Conservation (phyloP, 2,329 filamentous ascomycete genomes). For the Emericellopsis atlantica region DNA sequence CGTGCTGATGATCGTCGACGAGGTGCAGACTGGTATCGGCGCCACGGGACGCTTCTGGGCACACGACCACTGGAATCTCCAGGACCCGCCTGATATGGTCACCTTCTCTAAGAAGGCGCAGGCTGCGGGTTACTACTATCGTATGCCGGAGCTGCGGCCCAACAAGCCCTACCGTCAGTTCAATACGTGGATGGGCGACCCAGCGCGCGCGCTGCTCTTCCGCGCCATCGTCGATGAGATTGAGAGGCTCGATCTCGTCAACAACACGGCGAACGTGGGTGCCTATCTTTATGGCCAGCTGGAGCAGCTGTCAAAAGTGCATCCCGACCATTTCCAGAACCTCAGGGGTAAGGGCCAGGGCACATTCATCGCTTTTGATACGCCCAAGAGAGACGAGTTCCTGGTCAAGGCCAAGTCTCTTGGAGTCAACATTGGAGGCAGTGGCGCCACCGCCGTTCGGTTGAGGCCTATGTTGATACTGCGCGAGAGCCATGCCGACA, state of each 20-base stretch:
- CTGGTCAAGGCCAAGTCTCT: constrained; percentile 64
- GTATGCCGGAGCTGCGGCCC: constrained; percentile 64
- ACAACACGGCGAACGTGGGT: constrained; percentile 65
- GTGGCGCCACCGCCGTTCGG: constrained; percentile 61
- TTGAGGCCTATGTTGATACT: constrained; percentile 86
- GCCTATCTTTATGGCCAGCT: constrained; percentile 66
- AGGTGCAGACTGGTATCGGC: constrained; percentile 87
- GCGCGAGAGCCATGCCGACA: constrained; percentile 81
- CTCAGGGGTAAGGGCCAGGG: constrained; percentile 78
- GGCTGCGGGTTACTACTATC: constrained; percentile 85
- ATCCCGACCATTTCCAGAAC: constrained; percentile 69
- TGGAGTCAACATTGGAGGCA: constrained; percentile 80
- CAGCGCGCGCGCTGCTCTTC: constrained; percentile 74
- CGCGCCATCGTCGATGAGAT: constrained; percentile 76
- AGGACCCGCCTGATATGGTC: constrained; percentile 76
- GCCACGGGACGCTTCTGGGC: constrained; percentile 95
- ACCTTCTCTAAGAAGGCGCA: constrained; percentile 95
- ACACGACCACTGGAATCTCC: constrained; percentile 84
- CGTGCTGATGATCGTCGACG: constrained; percentile 81
- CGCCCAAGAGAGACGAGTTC: constrained; percentile 66
- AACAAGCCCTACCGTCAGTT: constrained; percentile 95
- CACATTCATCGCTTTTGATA: constrained; percentile 90
- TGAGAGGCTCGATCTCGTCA: constrained; percentile 61
- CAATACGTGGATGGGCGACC: constrained; percentile 97
- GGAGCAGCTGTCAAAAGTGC: constrained; percentile 52